A percentile compares a stretch with the other conserved stretches of the same genome.
Conservation (phyloP, 768 basidiomycete species). For the Hygrophoropsis aurantiaca region DNA sequence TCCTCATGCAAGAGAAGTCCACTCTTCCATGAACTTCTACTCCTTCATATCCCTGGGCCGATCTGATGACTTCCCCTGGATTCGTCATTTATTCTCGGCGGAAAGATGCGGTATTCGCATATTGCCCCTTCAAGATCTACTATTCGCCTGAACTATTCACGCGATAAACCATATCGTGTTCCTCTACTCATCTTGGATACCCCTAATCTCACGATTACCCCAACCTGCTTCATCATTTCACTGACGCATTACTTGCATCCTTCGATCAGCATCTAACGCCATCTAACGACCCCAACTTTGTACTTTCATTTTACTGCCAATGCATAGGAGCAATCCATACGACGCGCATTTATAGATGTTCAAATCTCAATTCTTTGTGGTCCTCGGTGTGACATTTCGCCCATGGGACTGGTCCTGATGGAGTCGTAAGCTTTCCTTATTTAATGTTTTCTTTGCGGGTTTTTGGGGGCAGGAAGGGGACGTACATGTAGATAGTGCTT, state of each 20-base stretch:
- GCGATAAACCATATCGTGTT: slow-evolving; percentile 5
- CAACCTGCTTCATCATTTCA: slow-evolving; percentile 8
- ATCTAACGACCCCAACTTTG: slow-evolving; percentile 21
- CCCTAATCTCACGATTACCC: slow-evolving; percentile 34
- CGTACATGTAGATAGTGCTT: slow-evolving; percentile 7
- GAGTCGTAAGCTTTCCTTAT: not conserved
- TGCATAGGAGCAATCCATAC: too few species aligned
- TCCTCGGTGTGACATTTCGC: slow-evolving; percentile 1
- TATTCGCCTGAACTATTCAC: not conserved
- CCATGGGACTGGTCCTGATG: not conserved
- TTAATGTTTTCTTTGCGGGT: slow-evolving; percentile 5
- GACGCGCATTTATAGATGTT: slow-evolving; percentile 5
- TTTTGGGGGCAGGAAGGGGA: slow-evolving; percentile 2
- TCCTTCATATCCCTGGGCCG: not conserved
- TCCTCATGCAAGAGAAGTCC: slow-evolving; percentile 56
- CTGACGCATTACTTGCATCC: slow-evolving; percentile 14
- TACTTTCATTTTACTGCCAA: slow-evolving; percentile 15
- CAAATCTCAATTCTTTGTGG: not conserved
- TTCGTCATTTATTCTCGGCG: slow-evolving; percentile 15
- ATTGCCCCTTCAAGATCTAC: slow-evolving; percentile 2
- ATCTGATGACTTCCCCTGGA: slow-evolving; percentile 5
- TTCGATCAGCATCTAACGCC: slow-evolving; percentile 17
- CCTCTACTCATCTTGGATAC: slow-evolving; percentile 23
- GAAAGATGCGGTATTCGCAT: not conserved
- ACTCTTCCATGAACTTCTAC: slow-evolving; percentile 23